Percentiles rank a stretch among this genome's conserved stretches.
phyloP scores from a whole-genome alignment of 2,329 filamentous ascomycete genomes.

The Atkinsonella hypoxylon region DNA sequence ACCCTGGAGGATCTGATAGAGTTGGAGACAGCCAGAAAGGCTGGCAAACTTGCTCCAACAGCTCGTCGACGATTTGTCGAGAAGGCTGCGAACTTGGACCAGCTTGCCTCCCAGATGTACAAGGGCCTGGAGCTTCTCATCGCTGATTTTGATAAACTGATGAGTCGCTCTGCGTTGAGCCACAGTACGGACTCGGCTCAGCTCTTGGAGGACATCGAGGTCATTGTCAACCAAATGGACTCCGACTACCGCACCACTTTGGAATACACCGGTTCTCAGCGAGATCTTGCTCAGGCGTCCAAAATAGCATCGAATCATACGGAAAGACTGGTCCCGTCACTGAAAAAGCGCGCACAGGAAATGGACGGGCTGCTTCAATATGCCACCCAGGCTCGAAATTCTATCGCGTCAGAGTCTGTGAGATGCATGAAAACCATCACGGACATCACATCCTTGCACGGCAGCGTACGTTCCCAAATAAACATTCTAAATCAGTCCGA shows the following conservation, averaged over 20 bases:
- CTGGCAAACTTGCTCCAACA: slow-evolving; percentile 51
- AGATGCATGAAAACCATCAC: slow-evolving; percentile 75
- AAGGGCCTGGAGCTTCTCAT: slow-evolving; percentile 49
- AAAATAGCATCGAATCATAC: slow-evolving; percentile 53
- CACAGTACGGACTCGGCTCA: slow-evolving; percentile 53
- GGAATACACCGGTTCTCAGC: slow-evolving; percentile 51
- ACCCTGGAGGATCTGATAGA: slow-evolving; percentile 70
- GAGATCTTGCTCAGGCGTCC: slow-evolving; percentile 47
- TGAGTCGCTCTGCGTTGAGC: slow-evolving; percentile 39
- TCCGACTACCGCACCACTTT: slow-evolving; percentile 74
- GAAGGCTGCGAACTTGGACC: slow-evolving; percentile 50
- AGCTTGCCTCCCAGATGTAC: slow-evolving; percentile 46
- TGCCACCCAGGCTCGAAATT: slow-evolving; percentile 55
- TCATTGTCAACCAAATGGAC: slow-evolving; percentile 73
- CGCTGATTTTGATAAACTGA: slow-evolving; percentile 49
- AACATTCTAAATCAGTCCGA: slow-evolving; percentile 58
- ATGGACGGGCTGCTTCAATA: slow-evolving; percentile 49
- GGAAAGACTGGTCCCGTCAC: slow-evolving; percentile 45
- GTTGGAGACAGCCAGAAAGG: slow-evolving; percentile 57
- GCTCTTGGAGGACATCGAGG: slow-evolving; percentile 73
- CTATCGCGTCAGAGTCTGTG: slow-evolving; percentile 51
- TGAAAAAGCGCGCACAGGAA: slow-evolving; percentile 43
- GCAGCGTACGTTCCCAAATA: slow-evolving; percentile 60
- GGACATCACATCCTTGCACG: slow-evolving; percentile 63
- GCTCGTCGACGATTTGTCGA: slow-evolving; percentile 47